Percentiles rank a stretch among this genome's conserved stretches.
Conservation (phyloP, 2,329 filamentous ascomycete genomes). For the Penicillium fuscoglaucum region DNA sequence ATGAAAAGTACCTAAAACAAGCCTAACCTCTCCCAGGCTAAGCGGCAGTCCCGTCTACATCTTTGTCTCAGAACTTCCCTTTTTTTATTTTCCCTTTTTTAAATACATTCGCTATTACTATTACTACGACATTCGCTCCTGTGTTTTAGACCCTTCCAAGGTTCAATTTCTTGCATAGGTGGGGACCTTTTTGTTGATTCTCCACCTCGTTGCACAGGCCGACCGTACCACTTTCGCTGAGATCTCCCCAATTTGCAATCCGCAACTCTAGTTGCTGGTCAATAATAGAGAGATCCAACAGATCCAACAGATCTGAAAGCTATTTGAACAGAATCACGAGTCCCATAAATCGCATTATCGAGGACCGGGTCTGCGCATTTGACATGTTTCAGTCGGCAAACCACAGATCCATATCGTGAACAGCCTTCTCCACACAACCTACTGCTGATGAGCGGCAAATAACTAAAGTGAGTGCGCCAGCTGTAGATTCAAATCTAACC, state of each 20-base stretch:
- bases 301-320: neutral
- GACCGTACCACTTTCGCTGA: slow-evolving; percentile 14
- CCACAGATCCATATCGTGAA: slow-evolving; percentile 1
- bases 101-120: neutral
- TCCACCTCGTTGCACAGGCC: slow-evolving; percentile 29
- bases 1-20: neutral
- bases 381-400: slow-evolving; percentile 14
- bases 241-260: neutral
- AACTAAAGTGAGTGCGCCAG: slow-evolving; percentile 14
- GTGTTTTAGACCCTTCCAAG: neutral
- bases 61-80: slow-evolving; percentile 5
- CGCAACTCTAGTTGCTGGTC: slow-evolving; percentile 2
- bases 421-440: neutral
- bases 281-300: neutral
- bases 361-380: slow-evolving; percentile 3
- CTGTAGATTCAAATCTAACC: neutral
- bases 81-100: neutral
- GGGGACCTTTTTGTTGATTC: slow-evolving; percentile 27
- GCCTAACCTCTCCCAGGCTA: slow-evolving; percentile 4
- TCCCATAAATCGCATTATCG: neutral
- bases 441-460: slow-evolving; percentile 10
- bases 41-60: slow-evolving; percentile 5
- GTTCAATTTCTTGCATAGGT: slow-evolving; percentile 1
- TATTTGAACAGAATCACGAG: neutral
- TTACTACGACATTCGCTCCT: neutral